Evolutionary conservation across 768 basidiomycete species (phyloP), one percentile per base, ranked within the genome.

Genomic region (Suillus subluteus): DNA sequence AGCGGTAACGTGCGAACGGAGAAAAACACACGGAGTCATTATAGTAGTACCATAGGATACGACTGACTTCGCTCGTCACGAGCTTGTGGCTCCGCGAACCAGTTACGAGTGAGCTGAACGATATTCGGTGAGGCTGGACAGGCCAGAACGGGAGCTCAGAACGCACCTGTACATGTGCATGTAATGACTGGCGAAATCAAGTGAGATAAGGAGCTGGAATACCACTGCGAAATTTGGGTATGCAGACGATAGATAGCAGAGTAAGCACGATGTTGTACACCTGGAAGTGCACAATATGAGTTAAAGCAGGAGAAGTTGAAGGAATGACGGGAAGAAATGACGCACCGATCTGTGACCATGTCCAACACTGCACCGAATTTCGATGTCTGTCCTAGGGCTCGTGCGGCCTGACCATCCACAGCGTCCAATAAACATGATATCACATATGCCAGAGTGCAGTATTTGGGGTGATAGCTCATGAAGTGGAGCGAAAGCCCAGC

Each of bases 141-240:
- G 59, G 64, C 16, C 26, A 13, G 35, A 3, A 6, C 44, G 23
- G 30, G 59, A 66, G 26, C 18, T 13, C 16, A 43, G 18, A 71
- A 73, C 85, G 62, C 72, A 96, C 97, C 97, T 98, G 79, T 98
- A 98, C 98, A 99, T 99, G 78, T 99, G 98, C 88, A 99, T 98
- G 80, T 99, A 99, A 79, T 99, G 98, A 71, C 95, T 97, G 72
- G 92, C 91, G 77, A 99, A 99, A 78, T 99, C 98, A 65, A 99
- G 87, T 0, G 96, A 88, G 79, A 99, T 99, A 68, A 99, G 87
- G 81, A 94, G 91, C 79, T 98, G 95, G 83, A 99, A 98, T 61
- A 89, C 73, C 41, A 97, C 81, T 4, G 96, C 92, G 68, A 83
- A 94, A n/a, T 79, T 73, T 5, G 96, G 95, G 80, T 98, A 99